These are phyloP conservation scores for Lentinula boryana DNA, from an alignment of 768 basidiomycete genomes.

Conservation along the genomic window DNA sequence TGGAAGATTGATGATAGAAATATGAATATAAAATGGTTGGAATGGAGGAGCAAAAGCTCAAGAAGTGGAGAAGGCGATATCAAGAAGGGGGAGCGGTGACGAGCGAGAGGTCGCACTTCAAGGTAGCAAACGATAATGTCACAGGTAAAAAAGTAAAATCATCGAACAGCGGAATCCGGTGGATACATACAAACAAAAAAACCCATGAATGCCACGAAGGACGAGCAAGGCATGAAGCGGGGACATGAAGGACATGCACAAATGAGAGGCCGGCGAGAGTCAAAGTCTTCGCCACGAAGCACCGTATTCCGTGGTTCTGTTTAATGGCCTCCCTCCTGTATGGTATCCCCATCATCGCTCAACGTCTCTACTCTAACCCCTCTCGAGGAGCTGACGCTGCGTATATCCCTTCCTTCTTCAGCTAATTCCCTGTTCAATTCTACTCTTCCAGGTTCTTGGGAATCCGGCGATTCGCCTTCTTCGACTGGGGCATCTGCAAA, in stretches of 20 bases:
- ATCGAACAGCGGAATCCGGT: constrained; percentile 16
- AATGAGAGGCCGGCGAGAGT: background rate
- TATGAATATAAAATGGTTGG: constrained; percentile 4
- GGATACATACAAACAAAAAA: constrained; percentile 15
- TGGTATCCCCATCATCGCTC: constrained; percentile 46
- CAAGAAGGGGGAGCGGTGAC: background rate
- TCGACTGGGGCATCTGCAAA: constrained; percentile 68
- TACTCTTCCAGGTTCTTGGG: constrained; percentile 26
- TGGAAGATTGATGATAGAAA: constrained; percentile 2
- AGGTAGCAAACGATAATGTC: constrained; percentile 8
- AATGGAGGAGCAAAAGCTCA: constrained; percentile 7
- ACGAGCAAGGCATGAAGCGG: constrained; percentile 7
- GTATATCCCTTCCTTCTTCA: constrained; percentile 85
- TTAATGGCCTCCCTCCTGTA: constrained; percentile 32
- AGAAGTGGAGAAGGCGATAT: background rate
- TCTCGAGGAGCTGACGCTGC: constrained; percentile 75
- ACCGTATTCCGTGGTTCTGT: background rate
- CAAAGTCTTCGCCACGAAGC: background rate
- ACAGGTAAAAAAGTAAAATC: constrained; percentile 4
- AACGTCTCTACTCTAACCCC: constrained; percentile 74
- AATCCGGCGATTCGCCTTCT: constrained; percentile 62
- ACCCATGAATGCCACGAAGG: constrained; percentile 16
- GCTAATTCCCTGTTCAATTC: constrained; percentile 68
- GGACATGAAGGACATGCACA: background rate
- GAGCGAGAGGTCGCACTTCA: background rate